A percentile compares a stretch with the other conserved stretches of the same genome.
Evolutionary conservation across 1,139 yeast genomes (phyloP).

Genomic region (Yamadazyma sp.): DNA sequence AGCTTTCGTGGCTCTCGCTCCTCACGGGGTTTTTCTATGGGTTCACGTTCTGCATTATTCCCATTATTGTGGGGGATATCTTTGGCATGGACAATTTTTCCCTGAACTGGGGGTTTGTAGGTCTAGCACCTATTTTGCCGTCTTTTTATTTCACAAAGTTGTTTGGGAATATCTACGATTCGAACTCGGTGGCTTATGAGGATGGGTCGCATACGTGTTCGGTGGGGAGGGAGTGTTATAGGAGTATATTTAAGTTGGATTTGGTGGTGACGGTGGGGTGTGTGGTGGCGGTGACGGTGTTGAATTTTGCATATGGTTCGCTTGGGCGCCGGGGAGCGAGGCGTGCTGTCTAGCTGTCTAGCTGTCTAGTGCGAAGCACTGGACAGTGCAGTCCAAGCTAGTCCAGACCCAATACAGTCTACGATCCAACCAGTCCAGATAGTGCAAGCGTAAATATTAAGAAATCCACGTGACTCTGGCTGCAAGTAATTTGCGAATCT

Average conservation of each 20-base stretch:
- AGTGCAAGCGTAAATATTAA: too few relatives aligned
- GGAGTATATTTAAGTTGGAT: conserved; percentile 39
- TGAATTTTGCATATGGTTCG: conserved; percentile 23
- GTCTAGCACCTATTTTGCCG: conserved; percentile 54
- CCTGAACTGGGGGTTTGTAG: conserved; percentile 58
- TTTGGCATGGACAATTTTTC: conserved; percentile 58
- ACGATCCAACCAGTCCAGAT: too few relatives aligned
- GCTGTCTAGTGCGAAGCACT: too few relatives aligned
- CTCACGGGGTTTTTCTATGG: conserved; percentile 59
- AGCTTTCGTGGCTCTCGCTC: conserved; percentile 40
- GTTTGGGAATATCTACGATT: conserved; percentile 55
- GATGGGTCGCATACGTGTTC: conserved; percentile 29
- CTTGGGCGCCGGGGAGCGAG: not conserved
- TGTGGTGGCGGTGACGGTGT: conserved; percentile 22
- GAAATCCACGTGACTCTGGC: too few relatives aligned
- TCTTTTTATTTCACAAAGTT: conserved; percentile 49
- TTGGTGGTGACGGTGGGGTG: conserved; percentile 27
- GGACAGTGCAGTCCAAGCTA: too few relatives aligned
- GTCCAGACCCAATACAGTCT: too few relatives aligned
- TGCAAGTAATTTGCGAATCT: too few relatives aligned
- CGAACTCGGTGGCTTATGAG: conserved; percentile 27
- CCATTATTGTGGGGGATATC: conserved; percentile 56
- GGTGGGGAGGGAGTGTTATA: conserved; percentile 45
- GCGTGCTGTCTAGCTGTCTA: too few relatives aligned
- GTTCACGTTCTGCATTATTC: conserved; percentile 55